Conservation (phyloP, 2,329 filamentous ascomycete genomes). For the Cercospora sesami region DNA sequence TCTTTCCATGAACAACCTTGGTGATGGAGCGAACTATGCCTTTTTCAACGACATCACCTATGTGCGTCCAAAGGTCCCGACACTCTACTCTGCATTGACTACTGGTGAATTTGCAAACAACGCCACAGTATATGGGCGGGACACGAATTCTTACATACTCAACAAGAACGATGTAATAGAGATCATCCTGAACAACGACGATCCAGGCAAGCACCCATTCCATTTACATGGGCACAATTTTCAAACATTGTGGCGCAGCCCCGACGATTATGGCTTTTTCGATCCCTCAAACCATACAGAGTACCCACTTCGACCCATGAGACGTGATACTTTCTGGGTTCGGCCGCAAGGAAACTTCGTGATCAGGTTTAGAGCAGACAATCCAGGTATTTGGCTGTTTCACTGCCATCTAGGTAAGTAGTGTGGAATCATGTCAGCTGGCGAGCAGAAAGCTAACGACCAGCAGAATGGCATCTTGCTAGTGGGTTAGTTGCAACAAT, state of each 20-base stretch:
- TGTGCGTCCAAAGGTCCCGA: conserved; percentile 70
- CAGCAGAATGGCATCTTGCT: conserved; percentile 53
- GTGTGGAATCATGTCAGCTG: neutral
- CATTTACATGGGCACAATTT: conserved; percentile 77
- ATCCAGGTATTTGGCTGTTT: conserved; percentile 48
- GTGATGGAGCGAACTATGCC: conserved; percentile 64
- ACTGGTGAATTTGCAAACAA: conserved; percentile 53
- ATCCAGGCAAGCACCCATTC: conserved; percentile 69
- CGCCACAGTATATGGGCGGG: conserved; percentile 51
- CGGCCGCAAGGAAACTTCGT: conserved; percentile 57
- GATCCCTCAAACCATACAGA: conserved; percentile 38
- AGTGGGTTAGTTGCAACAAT: conserved; percentile 55
- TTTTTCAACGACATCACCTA: conserved; percentile 73
- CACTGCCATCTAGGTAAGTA: conserved; percentile 43
- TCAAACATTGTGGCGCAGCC: conserved; percentile 54
- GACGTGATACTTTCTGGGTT: conserved; percentile 57
- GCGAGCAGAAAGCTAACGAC: conserved; percentile 7
- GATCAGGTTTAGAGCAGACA: conserved; percentile 52
- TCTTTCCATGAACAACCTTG: conserved; percentile 64
- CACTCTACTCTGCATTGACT: conserved; percentile 73
- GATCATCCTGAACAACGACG: conserved; percentile 74
- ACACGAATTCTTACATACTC: conserved; percentile 63
- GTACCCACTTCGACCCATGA: conserved; percentile 47
- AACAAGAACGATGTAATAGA: conserved; percentile 67
- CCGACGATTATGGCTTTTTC: conserved; percentile 38